A percentile compares a stretch with the other conserved stretches of the same genome.
Evolutionary conservation across 257 asterid species (phyloP).

Genomic region (Galeopsis tetrahit): DNA sequence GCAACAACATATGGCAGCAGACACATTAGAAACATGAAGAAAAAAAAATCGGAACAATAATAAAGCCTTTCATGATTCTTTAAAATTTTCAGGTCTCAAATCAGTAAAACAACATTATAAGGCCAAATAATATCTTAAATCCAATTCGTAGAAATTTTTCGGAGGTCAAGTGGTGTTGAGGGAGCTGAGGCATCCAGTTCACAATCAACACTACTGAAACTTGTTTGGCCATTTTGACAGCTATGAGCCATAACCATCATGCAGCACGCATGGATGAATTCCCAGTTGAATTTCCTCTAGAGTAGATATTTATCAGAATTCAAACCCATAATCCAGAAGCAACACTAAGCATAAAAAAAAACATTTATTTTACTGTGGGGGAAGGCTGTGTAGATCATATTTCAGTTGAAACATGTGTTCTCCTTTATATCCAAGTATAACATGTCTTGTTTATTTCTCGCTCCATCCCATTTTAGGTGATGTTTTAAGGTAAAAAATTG

Average conservation of each 20-base stretch:
- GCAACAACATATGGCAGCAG: constrained; percentile 9
- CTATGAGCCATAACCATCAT: constrained; percentile 6
- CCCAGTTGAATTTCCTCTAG: not conserved
- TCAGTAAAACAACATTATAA: not conserved
- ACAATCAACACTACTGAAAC: not conserved
- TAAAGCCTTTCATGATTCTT: constrained; percentile 4
- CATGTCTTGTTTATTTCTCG: not conserved
- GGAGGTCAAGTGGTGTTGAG: not conserved
- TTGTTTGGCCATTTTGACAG: not conserved
- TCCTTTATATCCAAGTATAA: not conserved
- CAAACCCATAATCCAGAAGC: constrained; percentile 1
- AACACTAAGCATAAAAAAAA: not conserved
- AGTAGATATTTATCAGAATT: constrained; percentile 1
- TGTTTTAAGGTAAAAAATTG: not conserved
- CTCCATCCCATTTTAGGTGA: not conserved
- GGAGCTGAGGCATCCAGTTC: constrained; percentile 13
- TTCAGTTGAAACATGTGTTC: not conserved
- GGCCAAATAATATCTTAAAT: not conserved
- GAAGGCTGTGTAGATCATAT: not conserved
- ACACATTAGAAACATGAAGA: not conserved
- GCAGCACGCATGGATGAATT: not conserved
- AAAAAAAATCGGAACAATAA: not conserved
- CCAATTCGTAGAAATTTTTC: not conserved
- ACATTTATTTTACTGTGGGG: not conserved
- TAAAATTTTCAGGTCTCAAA: constrained; percentile 6